phyloP scores from a whole-genome alignment of 2,329 filamentous ascomycete species.

The Lecanicillium sp. region DNA sequence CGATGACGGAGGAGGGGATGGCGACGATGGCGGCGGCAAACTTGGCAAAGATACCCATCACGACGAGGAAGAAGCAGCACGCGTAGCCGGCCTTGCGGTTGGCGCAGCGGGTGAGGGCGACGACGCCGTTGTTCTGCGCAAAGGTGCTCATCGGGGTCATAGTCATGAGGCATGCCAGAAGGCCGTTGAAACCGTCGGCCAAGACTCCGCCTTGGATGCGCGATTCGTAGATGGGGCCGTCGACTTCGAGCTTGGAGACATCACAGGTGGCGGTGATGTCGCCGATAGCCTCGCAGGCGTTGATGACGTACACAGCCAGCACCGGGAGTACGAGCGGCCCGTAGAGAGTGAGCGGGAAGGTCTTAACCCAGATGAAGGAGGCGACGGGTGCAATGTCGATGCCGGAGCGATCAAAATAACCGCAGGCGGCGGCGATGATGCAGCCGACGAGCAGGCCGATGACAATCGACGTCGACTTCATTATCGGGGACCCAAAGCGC shows the following conservation, averaged over 20 bases:
- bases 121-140: slow-evolving; percentile 81
- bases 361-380: slow-evolving; percentile 75
- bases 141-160: slow-evolving; percentile 77
- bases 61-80: slow-evolving; percentile 67
- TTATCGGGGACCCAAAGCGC: slow-evolving; percentile 74
- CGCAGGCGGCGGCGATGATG: slow-evolving; percentile 69
- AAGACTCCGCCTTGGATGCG: slow-evolving; percentile 74
- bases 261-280: slow-evolving; percentile 79
- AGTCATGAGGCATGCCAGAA: slow-evolving; percentile 70
- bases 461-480: slow-evolving; percentile 75
- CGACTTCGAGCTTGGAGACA: slow-evolving; percentile 68
- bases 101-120: slow-evolving; percentile 73
- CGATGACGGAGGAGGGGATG: slow-evolving; percentile 62
- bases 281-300: slow-evolving; percentile 73
- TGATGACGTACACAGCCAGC: slow-evolving; percentile 63
- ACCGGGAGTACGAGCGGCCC: slow-evolving; percentile 68
- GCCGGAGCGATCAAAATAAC: slow-evolving; percentile 69
- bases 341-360: slow-evolving; percentile 66
- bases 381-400: slow-evolving; percentile 66
- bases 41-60: slow-evolving; percentile 80
- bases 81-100: slow-evolving; percentile 76
- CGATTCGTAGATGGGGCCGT: slow-evolving; percentile 65
- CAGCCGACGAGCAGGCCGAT: slow-evolving; percentile 69
- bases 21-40: slow-evolving; percentile 74
- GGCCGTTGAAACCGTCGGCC: slow-evolving; percentile 69